Base-by-base conservation (phyloP, 371 early-diverging fungal genomes). In the Haplosporangium sp. region DNA sequence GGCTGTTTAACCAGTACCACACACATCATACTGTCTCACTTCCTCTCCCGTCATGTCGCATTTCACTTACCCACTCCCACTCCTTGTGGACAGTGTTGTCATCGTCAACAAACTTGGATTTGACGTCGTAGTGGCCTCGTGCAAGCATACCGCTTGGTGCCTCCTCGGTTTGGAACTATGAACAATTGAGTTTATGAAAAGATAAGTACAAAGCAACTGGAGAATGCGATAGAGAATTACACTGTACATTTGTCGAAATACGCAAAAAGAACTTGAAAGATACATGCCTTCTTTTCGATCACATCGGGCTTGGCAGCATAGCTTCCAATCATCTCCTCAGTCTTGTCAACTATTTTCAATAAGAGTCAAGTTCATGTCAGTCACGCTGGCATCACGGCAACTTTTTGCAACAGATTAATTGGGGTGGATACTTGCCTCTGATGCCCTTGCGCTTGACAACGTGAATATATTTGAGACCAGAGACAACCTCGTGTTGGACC, bases 271-370 rank as follows among this genome's bases (percentile, higher is more conserved):
- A n/a, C n/a, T 18, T 11, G 23, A 51, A 14, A 18, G 45, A 40
- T 20, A 55, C 62, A 66, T 75, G 56, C 77, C 70, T 70, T 70
- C 67, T 76, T 76, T 38, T 66, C 71, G 20, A 62, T 48, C 54
- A 90, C 62, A 29, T 89, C 87, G 43, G 85, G 69, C 45, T 86
- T 80, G 53, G 99, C 97, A 42, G 97, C 98, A 68, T 95, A 98
- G 68, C 94, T 93, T 60, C 98, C 99, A 67, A 96, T 87, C 98
- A 98, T 98, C 77, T 96, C 96, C 75, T 98, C 96, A 64, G 86
- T 87, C 86, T 91, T 94, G 81, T 97, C 98, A 53, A 97, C 96
- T 91, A 42, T 60, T n/a, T n/a, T n/a, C n/a, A n/a, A n/a, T n/a
- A n/a, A n/a, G n/a, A n/a, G n/a, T n/a, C n/a, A n/a, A n/a, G n/a